Conservation (phyloP, 2,329 filamentous ascomycete species). For the Pseudocercospora macadamiae region DNA sequence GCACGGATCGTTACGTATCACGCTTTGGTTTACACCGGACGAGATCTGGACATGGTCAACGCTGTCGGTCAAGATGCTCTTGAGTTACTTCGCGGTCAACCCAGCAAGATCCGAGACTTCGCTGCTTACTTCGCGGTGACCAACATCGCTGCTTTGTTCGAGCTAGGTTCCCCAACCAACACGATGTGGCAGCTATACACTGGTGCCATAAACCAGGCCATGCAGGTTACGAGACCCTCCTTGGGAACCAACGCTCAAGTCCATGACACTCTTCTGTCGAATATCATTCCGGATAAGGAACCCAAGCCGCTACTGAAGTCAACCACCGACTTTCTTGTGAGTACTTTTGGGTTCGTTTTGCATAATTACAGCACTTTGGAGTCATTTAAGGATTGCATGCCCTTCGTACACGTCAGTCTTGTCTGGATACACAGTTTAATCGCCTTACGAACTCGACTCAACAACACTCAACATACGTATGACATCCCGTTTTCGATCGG, state of each 20-base stretch:
- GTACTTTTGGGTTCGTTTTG: constrained; percentile 40
- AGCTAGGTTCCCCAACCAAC: constrained; percentile 57
- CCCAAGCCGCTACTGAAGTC: not conserved
- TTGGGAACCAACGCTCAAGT: constrained; percentile 40
- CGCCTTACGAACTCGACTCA: constrained; percentile 20
- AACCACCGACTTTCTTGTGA: constrained; percentile 18
- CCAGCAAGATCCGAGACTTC: constrained; percentile 42
- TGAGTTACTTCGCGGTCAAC: constrained; percentile 58
- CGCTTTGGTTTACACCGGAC: constrained; percentile 64
- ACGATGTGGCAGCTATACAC: constrained; percentile 46
- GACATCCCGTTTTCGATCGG: constrained; percentile 33
- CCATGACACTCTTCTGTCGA: not conserved
- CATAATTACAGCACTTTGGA: constrained; percentile 48
- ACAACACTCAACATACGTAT: constrained; percentile 31
- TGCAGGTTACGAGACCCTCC: constrained; percentile 14
- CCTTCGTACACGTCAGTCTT: constrained; percentile 65
- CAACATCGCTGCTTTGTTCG: constrained; percentile 57
- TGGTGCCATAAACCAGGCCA: constrained; percentile 23
- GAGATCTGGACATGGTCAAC: constrained; percentile 52
- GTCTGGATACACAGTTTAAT: constrained; percentile 56
- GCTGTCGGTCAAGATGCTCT: constrained; percentile 55
- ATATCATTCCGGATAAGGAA: not conserved
- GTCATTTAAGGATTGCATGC: constrained; percentile 56
- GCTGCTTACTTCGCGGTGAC: constrained; percentile 63
- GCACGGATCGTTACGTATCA: constrained; percentile 65